Base-by-base conservation (phyloP, 2,329 filamentous ascomycete species). In the Colletotrichum sp. region DNA sequence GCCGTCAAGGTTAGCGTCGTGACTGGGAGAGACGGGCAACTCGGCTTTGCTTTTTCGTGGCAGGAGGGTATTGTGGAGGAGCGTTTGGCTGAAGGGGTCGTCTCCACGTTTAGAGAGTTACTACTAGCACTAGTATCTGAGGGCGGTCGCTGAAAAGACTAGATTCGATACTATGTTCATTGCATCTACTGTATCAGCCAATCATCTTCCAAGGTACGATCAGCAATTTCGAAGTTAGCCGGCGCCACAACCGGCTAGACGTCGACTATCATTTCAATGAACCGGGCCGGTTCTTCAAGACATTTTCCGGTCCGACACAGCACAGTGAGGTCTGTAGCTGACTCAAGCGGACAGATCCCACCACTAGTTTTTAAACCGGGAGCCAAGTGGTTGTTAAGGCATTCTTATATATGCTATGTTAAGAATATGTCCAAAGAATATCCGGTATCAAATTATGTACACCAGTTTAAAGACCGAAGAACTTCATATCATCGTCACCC, bases 401-500 rank as follows among this genome's bases (percentile, higher is more conserved):
- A 65, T 13, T 57, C 10, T 63, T 68, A 57, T 52, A 52, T 66
- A 32, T 26, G 24, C 30, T 13, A 39, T 39, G 24, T 26, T 52
- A 1, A 52, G 16, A 59, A 24, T 66, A 76, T 69, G n/a, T 74
- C 34, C 70, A 59, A 55, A 39, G 66, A 65, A 21, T 21, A 32
- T 26, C 12, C n/a, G 6, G 9, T 2, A 32, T 10, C 10, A 52
- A 21, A 57, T n/a, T 49, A 15, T 30, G 8, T 5, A 28, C 44
- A 30, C 59, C 44, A 4, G 21, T 36, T 49, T n/a, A 77, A 26
- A 77, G 34, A 8, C 75, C 72, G 10, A 76, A 77, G 13, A 77
- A 77, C 66, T 75, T 71, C 75, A 77, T 77, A n/a, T 77, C 75
- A 21, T 77, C 75, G 5, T 30, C 67, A 9, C 75, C 75, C 72